Evolutionary conservation across 2,329 filamentous ascomycete species (phyloP).

Genomic region (Fusarium humuli): DNA sequence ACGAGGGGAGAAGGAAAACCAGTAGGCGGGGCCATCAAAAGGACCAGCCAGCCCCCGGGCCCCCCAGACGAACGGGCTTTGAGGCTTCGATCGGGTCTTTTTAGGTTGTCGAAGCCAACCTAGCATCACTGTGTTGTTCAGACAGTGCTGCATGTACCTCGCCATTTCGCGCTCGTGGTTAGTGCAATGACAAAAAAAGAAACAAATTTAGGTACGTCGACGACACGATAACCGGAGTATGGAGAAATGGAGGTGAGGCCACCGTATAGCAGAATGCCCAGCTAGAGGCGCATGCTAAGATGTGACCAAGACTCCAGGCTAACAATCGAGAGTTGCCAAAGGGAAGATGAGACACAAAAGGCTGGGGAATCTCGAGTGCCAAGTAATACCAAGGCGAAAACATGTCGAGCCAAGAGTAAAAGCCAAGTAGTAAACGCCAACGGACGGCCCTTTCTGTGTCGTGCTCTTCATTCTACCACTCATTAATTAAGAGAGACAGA

Average conservation of each 20-base stretch:
- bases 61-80: conserved; percentile 9
- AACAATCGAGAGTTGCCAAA: conserved; percentile 23
- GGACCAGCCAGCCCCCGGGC: conserved; percentile 19
- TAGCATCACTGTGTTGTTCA: conserved; percentile 26
- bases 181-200: neutral
- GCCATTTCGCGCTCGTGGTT: conserved; percentile 5
- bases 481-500: neutral
- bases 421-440: conserved; percentile 37
- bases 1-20: conserved; percentile 20
- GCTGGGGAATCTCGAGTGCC: conserved; percentile 21
- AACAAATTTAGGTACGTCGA: neutral
- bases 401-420: conserved; percentile 35
- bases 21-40: conserved; percentile 37
- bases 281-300: conserved; percentile 26
- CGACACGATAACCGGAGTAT: conserved; percentile 8
- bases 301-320: conserved; percentile 17
- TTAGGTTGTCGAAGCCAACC: neutral
- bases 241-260: conserved; percentile 22
- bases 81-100: conserved; percentile 32
- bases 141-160: conserved; percentile 33
- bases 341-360: conserved; percentile 33
- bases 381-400: conserved; percentile 39
- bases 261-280: conserved; percentile 4
- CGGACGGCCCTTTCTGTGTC: conserved; percentile 12
- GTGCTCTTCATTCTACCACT: neutral